Conservation (phyloP, 2,329 filamentous ascomycete species). For the Alternaria metachromatica region DNA sequence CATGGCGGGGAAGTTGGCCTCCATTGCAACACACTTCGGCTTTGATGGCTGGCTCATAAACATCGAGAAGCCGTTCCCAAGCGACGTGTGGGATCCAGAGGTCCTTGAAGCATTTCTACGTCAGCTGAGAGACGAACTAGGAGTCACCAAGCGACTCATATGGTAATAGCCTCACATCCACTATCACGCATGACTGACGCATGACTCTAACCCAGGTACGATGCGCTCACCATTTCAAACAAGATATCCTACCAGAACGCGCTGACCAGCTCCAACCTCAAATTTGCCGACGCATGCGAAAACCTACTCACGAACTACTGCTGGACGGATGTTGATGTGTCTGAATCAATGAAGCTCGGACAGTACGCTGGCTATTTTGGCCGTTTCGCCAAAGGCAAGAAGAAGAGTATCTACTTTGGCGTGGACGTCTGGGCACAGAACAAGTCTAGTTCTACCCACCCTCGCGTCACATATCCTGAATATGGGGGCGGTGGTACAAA, state of each 20-base stretch:
- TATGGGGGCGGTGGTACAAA: constrained; percentile 52
- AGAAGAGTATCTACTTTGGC: constrained; percentile 48
- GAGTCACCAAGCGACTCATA: constrained; percentile 42
- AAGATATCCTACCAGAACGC: constrained; percentile 54
- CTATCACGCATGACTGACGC: neutral
- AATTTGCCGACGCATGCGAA: constrained; percentile 49
- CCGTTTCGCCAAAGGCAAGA: neutral
- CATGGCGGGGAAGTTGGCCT: constrained; percentile 48
- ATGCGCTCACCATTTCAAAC: constrained; percentile 53
- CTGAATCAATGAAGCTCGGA: constrained; percentile 34
- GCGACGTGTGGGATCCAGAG: constrained; percentile 36
- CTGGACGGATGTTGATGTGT: constrained; percentile 46
- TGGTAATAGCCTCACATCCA: constrained; percentile 38
- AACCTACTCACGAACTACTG: constrained; percentile 55
- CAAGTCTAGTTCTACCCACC: constrained; percentile 31
- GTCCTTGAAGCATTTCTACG: constrained; percentile 48
- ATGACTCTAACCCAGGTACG: constrained; percentile 48
- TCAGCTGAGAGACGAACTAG: constrained; percentile 45
- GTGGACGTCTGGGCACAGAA: constrained; percentile 58
- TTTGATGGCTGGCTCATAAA: constrained; percentile 59
- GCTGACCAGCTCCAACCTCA: constrained; percentile 49
- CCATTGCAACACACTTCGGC: constrained; percentile 50
- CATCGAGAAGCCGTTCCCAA: constrained; percentile 53
- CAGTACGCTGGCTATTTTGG: constrained; percentile 5
- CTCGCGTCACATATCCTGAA: constrained; percentile 48